Evolutionary conservation across 2,329 filamentous ascomycete species (phyloP), one percentile per base, ranked within the genome.

Genomic region (Fusarium succisae): DNA sequence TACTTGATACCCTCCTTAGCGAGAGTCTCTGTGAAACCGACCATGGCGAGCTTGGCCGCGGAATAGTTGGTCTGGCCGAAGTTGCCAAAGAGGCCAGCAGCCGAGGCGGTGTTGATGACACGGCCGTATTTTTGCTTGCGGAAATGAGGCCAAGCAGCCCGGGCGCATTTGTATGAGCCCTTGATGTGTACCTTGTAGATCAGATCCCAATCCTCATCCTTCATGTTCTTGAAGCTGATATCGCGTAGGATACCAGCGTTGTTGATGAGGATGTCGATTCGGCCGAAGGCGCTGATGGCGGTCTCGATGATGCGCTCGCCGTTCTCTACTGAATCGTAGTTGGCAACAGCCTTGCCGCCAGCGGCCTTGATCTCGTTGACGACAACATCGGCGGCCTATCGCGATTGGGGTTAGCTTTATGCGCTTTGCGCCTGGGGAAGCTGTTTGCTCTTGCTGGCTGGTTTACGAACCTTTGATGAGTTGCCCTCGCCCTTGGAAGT

Each of bases 161-260:
- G 92, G 70, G 96, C 90, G 83, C 94, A 97, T 90, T 98, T 98
- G 89, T 97, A 99, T 80, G 95, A 92, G 78, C 96, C 96, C 81
- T 91, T 93, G 79, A 98, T 91, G 84, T 99, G 96, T 66, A 98
- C 96, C 82, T 91, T 92, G 84, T 96, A 94, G 82, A 98, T 93
- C 77, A 98, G 86, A 82, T 99, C 96, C 96, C 96, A 99, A 84
- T 99, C 96, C 81, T 93, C 86, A 83, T 99, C 96, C 83, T 93
- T 96, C 90, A 98, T 97, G 86, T 98, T 98, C 90, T 98, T 98
- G 88, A 99, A 98, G 89, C 94, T 96, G 81, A 98, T 84, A 86
- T 98, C 95, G 70, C 96, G 93, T 69, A 98, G 89, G 81, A 98
- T 98, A 80, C 96, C 96, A 70, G 96, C 96, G 82, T 98, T 99